Evolutionary conservation across 768 basidiomycete species (phyloP).

Genomic region (Tricholoma matsutake): DNA sequence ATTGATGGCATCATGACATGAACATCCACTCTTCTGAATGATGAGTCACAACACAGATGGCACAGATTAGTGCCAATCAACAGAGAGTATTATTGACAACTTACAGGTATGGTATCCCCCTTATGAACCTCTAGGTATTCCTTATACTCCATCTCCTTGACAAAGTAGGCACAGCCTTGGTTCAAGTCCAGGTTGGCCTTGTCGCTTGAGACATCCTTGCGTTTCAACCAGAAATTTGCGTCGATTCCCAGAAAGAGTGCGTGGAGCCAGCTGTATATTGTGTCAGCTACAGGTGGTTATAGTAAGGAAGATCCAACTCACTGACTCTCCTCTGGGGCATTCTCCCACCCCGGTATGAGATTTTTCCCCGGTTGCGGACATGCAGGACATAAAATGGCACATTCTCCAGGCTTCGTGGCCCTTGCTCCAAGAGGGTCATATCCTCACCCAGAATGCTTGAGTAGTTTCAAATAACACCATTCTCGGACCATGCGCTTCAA

Average conservation of each 20-base stretch:
- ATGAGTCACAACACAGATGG: too few relatives aligned
- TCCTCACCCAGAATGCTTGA: constrained; percentile 25
- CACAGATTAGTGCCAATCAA: too few relatives aligned
- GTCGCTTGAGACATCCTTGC: constrained; percentile 7
- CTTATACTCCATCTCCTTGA: constrained; percentile 17
- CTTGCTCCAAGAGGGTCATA: constrained; percentile 19
- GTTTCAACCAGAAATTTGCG: neutral
- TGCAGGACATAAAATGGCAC: constrained; percentile 29
- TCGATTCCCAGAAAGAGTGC: neutral
- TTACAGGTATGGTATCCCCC: constrained; percentile 18
- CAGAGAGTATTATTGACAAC: neutral
- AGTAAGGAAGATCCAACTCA: constrained; percentile 5
- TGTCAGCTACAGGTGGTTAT: neutral
- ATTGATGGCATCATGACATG: constrained; percentile 7
- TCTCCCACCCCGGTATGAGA: constrained; percentile 23
- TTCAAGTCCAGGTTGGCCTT: constrained; percentile 6
- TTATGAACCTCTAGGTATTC: constrained; percentile 17
- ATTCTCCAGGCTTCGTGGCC: constrained; percentile 21
- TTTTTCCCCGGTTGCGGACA: constrained; percentile 33
- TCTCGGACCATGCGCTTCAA: constrained; percentile 20
- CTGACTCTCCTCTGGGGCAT: constrained; percentile 10
- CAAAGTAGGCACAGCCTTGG: constrained; percentile 12
- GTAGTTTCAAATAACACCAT: constrained; percentile 23
- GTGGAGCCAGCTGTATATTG: neutral
- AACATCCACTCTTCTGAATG: constrained; percentile 15